These are phyloP conservation scores for Xylariales sp. DNA, from an alignment of 2,329 filamentous ascomycete genomes.

Conservation along the genomic window DNA sequence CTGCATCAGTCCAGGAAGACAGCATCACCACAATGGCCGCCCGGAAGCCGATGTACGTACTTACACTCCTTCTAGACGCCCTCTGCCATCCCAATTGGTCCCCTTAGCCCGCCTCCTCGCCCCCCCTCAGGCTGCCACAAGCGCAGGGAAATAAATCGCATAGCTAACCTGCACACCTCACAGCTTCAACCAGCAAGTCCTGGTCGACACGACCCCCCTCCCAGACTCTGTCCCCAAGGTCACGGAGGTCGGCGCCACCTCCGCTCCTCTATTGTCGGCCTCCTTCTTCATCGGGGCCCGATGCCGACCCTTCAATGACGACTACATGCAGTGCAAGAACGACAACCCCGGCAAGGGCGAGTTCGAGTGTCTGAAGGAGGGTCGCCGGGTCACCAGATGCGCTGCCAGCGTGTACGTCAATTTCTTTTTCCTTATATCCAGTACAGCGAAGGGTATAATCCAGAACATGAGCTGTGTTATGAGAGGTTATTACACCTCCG, in stretches of 20 bases:
- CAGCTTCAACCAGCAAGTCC: conserved; percentile 91
- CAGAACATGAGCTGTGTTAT: no score
- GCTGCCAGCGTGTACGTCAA: conserved; percentile 88
- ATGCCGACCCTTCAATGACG: conserved; percentile 94
- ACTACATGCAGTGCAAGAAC: conserved; percentile 99
- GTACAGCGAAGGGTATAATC: no score
- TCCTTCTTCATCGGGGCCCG: conserved; percentile 96
- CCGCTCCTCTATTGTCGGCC: conserved; percentile 85
- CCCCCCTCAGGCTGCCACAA: not conserved
- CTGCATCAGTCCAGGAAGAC: conserved; percentile 6
- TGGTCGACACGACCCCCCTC: conserved; percentile 94
- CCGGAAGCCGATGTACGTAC: conserved; percentile 53
- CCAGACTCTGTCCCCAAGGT: conserved; percentile 89
- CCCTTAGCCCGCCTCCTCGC: not conserved
- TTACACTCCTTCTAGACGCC: not conserved
- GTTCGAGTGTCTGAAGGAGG: conserved; percentile 93
- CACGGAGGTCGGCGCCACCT: conserved; percentile 88
- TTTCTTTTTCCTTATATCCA: no score
- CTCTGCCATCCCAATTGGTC: not conserved
- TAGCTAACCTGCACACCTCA: no score
- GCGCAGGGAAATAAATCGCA: no score
- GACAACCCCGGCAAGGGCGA: conserved; percentile 89
- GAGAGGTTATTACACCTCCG: no score
- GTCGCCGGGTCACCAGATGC: conserved; percentile 92
- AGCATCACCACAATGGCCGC: conserved; percentile 48